These are phyloP conservation scores for Paratinospora sagittata DNA, from an alignment of 164 flowering plant species.

Conservation along the genomic window DNA sequence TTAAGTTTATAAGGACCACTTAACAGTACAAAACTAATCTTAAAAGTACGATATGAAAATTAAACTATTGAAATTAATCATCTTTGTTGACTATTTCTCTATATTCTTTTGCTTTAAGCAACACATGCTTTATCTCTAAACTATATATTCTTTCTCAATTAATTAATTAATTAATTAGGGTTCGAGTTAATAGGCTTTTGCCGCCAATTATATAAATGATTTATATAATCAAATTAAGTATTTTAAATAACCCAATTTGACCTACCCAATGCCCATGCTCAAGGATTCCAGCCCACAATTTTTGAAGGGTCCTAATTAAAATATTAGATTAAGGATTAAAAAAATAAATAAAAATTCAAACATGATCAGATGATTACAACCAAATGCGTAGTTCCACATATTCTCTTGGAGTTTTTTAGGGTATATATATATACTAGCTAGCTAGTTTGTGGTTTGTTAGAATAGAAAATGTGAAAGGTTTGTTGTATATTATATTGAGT, in stretches of 20 bases:
- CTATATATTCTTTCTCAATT: not conserved
- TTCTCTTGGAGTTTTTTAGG: not conserved
- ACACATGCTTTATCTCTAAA: not conserved
- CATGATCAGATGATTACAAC: constrained; percentile 4
- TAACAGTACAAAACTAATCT: not conserved
- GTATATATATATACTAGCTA: not conserved
- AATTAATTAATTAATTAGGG: not conserved
- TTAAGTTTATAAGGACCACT: not conserved
- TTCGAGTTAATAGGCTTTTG: not conserved
- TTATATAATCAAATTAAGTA: not conserved
- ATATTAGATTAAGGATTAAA: not conserved
- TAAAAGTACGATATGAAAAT: not conserved
- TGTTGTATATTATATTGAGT: not conserved
- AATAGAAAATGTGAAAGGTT: constrained; percentile 1
- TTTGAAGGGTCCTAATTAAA: not conserved
- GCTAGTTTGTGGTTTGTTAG: not conserved
- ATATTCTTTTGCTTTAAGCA: too few relatives aligned
- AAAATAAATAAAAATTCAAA: not conserved
- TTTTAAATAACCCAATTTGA: not conserved
- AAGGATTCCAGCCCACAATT: not conserved
- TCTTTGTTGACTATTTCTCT: not conserved
- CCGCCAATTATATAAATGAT: not conserved
- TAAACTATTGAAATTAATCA: not conserved
- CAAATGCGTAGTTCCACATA: not conserved
- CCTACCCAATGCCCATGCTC: not conserved